Percentiles rank a stretch among this genome's conserved stretches.
Evolutionary conservation across 345 rosid genomes (phyloP).

Genomic region (Pelargonium nanum): DNA sequence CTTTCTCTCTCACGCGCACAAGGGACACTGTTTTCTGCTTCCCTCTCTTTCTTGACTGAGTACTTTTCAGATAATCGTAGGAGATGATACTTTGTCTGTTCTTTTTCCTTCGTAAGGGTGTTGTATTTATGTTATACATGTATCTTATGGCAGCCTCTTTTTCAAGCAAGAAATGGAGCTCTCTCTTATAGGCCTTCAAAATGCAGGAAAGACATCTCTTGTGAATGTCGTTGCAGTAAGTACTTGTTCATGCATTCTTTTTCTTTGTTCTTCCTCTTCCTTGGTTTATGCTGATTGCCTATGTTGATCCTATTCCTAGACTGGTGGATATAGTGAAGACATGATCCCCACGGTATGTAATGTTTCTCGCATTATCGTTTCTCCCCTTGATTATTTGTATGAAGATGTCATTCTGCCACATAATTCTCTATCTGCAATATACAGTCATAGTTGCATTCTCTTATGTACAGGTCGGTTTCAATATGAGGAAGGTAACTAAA

Average conservation of each 20-base stretch:
- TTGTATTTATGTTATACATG: neutral
- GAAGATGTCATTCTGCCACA: neutral
- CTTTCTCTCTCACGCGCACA: too few relatives aligned
- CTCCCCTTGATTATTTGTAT: neutral
- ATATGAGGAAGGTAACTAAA: slow-evolving; percentile 82
- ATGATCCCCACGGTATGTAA: slow-evolving; percentile 75
- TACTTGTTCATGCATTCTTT: slow-evolving; percentile 6
- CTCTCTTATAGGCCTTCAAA: slow-evolving; percentile 59
- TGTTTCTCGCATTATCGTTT: neutral
- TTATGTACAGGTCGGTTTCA: slow-evolving; percentile 58
- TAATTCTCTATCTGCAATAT: neutral
- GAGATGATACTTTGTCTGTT: too few relatives aligned
- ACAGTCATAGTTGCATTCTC: neutral
- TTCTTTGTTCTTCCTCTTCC: slow-evolving; percentile 1
- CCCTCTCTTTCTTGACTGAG: too few relatives aligned
- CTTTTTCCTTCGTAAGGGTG: too few relatives aligned
- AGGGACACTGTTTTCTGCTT: too few relatives aligned
- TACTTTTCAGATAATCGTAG: too few relatives aligned
- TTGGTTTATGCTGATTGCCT: slow-evolving; percentile 13
- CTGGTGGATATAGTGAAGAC: slow-evolving; percentile 87
- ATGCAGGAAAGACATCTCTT: slow-evolving; percentile 68
- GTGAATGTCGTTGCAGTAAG: slow-evolving; percentile 59
- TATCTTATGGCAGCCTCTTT: slow-evolving; percentile 30
- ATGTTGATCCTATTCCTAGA: slow-evolving; percentile 27
- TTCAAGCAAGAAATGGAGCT: slow-evolving; percentile 69